Conservation (phyloP, 257 asterid genomes). For the Lantana camara region DNA sequence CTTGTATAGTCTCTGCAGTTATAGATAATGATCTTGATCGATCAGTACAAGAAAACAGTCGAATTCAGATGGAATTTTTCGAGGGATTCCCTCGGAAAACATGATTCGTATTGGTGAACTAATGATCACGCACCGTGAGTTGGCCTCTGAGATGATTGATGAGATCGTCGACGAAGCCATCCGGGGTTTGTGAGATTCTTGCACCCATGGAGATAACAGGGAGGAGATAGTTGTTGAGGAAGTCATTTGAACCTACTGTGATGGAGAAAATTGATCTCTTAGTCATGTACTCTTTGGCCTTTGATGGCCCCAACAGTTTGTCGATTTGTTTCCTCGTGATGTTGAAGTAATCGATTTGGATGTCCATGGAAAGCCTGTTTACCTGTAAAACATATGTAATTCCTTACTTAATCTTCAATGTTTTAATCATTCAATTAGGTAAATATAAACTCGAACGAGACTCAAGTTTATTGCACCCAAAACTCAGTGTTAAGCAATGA, state of each 20-base stretch:
- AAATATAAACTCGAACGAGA: too few relatives aligned
- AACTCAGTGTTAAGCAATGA: too few relatives aligned
- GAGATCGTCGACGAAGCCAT: slow-evolving; percentile 56
- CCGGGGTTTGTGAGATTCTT: slow-evolving; percentile 55
- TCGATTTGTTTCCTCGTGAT: slow-evolving; percentile 63
- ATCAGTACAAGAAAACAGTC: too few relatives aligned
- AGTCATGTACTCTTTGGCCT: slow-evolving; percentile 50
- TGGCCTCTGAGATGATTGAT: slow-evolving; percentile 54
- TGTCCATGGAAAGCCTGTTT: slow-evolving; percentile 72
- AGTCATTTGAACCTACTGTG: slow-evolving; percentile 66
- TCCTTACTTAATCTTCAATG: too few relatives aligned
- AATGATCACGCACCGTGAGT: slow-evolving; percentile 52
- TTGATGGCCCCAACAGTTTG: slow-evolving; percentile 50
- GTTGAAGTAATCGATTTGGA: slow-evolving; percentile 75
- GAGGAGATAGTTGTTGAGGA: slow-evolving; percentile 66
- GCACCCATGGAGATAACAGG: slow-evolving; percentile 63
- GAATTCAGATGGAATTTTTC: too few relatives aligned
- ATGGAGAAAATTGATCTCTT: slow-evolving; percentile 62
- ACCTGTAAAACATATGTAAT: slow-evolving; percentile 38
- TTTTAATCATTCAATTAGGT: too few relatives aligned
- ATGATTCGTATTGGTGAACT: too few relatives aligned
- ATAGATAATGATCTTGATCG: too few relatives aligned
- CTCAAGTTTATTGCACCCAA: too few relatives aligned
- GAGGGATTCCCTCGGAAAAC: too few relatives aligned
- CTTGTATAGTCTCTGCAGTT: slow-evolving; percentile 59